These are phyloP conservation scores for Rhytidhysteron rufulum DNA, from an alignment of 2,329 filamentous ascomycete species.

Conservation along the genomic window DNA sequence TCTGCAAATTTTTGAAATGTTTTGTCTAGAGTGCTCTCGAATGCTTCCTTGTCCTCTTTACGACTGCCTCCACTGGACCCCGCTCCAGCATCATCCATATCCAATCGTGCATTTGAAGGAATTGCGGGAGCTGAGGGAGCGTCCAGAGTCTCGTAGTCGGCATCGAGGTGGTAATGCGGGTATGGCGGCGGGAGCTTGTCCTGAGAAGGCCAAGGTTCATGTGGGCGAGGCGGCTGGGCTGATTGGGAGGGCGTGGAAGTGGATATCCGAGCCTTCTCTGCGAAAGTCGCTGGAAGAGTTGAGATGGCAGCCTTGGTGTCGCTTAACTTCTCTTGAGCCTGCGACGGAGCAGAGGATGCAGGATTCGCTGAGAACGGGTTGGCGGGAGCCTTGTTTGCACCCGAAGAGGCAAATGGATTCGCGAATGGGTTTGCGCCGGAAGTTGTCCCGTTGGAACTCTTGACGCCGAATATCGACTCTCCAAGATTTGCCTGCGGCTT, in stretches of 20 bases:
- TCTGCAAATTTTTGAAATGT: constrained; percentile 52
- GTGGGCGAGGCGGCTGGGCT: constrained; percentile 34
- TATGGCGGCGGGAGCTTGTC: constrained; percentile 67
- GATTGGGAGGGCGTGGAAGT: constrained; percentile 25
- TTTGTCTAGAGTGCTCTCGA: constrained; percentile 47
- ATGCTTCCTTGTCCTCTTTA: constrained; percentile 46
- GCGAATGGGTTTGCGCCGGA: constrained; percentile 27
- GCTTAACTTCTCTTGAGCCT: constrained; percentile 20
- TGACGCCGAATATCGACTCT: constrained; percentile 67
- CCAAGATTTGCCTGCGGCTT: constrained; percentile 53
- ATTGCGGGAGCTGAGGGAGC: constrained; percentile 48
- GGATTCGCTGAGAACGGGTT: constrained; percentile 55
- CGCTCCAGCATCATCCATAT: constrained; percentile 26
- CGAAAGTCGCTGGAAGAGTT: constrained; percentile 71
- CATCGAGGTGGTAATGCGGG: constrained; percentile 74
- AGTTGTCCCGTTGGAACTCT: constrained; percentile 29
- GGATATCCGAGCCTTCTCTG: constrained; percentile 61
- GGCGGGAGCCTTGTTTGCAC: constrained; percentile 33
- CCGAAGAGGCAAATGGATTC: constrained; percentile 61
- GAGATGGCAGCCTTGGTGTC: constrained; percentile 22
- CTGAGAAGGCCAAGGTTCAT: constrained; percentile 72
- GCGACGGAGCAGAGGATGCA: constrained; percentile 50
- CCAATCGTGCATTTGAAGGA: constrained; percentile 44
- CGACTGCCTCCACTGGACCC: constrained; percentile 22
- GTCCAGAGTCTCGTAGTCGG: constrained; percentile 86